Base-by-base conservation (phyloP, 805 yeast genomes). In the Priceomyces haplophilus region DNA sequence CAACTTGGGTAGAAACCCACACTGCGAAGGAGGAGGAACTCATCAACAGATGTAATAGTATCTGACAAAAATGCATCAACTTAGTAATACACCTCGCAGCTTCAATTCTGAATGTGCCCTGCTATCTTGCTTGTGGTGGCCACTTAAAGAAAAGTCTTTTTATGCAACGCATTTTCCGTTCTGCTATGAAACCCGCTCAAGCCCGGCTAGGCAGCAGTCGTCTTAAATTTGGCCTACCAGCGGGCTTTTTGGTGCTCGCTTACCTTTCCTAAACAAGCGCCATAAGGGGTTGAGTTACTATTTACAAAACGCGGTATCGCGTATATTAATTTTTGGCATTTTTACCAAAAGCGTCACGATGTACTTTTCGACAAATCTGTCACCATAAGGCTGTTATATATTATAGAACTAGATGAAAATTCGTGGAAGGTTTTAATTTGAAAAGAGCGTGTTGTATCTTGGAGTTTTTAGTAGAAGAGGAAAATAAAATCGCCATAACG, bases 311-410 rank as follows among this genome's bases (percentile, higher is more conserved):
- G 35, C 35, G 35, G 12, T 30, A 7, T 30, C 35, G 35, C 35
- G 35, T 32, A 32, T 32, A 30, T 30, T 15, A 30, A 21, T 7
- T 21, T 27, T 27, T 27, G 5, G 15, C n/a, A 32, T 32, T 32
- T 32, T 32, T 32, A 10, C 35, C 35, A 15, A 32, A 32, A 32
- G 35, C 35, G 35, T 32, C 17, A 32, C 17, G 35, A 32, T 32
- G 35, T 19, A 5, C 35, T 32, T 32, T 32, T 32, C 35, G 35
- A 32, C 35, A 32, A 32, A 32, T 17, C 13, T 16, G 17, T 16
- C 10, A 13, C 16, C 20, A 19, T 32, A 30, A 13, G 6, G 17
- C 23, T 11, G 23, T 16, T 32, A 32, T 32, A 32, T 32, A 32
- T 32, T 16, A 32, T 32, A 32, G 17, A 30, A 30, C n/a, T 4